These are phyloP conservation scores for Melocanna baccifera DNA, from an alignment of 176 grass and related monocot genomes.

Conservation along the genomic window DNA sequence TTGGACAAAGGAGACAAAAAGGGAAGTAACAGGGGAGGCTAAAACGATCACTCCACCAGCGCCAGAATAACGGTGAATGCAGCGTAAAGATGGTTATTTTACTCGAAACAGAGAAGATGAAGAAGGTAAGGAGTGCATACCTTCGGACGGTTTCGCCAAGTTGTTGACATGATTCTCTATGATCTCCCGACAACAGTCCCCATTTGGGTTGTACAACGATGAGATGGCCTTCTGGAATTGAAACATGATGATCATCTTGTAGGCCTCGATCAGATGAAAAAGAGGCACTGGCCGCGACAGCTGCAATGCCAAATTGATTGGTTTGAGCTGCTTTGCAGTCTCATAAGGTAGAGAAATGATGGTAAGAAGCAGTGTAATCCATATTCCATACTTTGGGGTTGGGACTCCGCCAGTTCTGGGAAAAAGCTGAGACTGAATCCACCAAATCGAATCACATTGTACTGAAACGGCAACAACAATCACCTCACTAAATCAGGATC, in stretches of 20 bases:
- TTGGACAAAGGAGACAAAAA: conserved; percentile 38
- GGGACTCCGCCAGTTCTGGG: neutral
- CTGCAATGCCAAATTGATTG: conserved; percentile 27
- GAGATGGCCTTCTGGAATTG: conserved; percentile 27
- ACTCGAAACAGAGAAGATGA: conserved; percentile 5
- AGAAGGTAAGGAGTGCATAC: neutral
- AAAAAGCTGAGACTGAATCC: conserved; percentile 13
- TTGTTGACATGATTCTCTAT: conserved; percentile 17
- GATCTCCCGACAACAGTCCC: conserved; percentile 24
- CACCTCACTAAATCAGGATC: neutral
- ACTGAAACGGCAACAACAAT: neutral
- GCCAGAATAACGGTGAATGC: neutral
- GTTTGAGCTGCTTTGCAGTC: conserved; percentile 1
- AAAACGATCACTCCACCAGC: conserved; percentile 1
- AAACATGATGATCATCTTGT: conserved; percentile 21
- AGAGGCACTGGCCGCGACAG: neutral
- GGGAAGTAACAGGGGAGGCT: neutral
- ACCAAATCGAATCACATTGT: neutral
- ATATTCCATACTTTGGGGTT: conserved; percentile 23
- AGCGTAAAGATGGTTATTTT: conserved; percentile 5
- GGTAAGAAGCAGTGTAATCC: conserved; percentile 13
- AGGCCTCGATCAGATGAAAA: neutral
- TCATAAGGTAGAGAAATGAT: conserved; percentile 22
- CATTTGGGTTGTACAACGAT: conserved; percentile 21
- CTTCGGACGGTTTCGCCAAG: neutral